phyloP scores from a whole-genome alignment of 2,329 filamentous ascomycete species.

The Stagonosporopsis tanaceti region DNA sequence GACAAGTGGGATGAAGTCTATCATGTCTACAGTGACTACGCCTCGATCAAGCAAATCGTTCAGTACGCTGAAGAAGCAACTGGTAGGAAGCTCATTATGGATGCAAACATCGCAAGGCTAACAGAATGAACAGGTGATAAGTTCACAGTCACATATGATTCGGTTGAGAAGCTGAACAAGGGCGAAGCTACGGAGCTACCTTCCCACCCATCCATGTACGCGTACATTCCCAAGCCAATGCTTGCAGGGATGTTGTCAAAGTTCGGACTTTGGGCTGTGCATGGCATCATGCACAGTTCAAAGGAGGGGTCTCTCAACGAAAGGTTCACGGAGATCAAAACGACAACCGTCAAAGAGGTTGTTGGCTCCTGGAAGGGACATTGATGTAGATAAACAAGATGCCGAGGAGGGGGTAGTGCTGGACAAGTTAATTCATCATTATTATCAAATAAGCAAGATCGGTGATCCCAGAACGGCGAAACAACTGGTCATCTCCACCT shows the following conservation, averaged over 20 bases:
- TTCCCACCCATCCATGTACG: slow-evolving; percentile 21
- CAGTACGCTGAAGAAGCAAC: slow-evolving; percentile 51
- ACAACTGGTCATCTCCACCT: slow-evolving; percentile 18
- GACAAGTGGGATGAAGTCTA: slow-evolving; percentile 46
- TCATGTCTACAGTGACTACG: slow-evolving; percentile 48
- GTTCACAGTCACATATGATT: slow-evolving; percentile 28
- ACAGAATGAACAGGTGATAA: slow-evolving; percentile 37
- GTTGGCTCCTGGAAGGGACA: slow-evolving; percentile 20
- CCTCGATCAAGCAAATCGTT: slow-evolving; percentile 57
- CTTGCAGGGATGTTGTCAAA: slow-evolving; percentile 18
- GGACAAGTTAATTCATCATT: neutral
- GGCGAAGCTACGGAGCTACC: slow-evolving; percentile 30
- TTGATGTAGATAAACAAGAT: neutral
- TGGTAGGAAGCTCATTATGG: slow-evolving; percentile 1
- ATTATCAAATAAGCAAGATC: slow-evolving; percentile 14
- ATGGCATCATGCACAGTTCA: slow-evolving; percentile 14
- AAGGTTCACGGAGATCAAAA: slow-evolving; percentile 27
- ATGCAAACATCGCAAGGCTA: neutral
- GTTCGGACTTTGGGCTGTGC: slow-evolving; percentile 23
- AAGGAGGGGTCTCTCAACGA: slow-evolving; percentile 25
- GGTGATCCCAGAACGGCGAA: slow-evolving; percentile 15
- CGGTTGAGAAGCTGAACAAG: slow-evolving; percentile 21
- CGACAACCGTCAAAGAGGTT: slow-evolving; percentile 22
- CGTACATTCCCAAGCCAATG: slow-evolving; percentile 26
- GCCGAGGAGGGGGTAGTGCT: neutral